A percentile compares a stretch with the other conserved stretches of the same genome.
phyloP scores from a whole-genome alignment of 78 protist species.

The Polysphondylium violaceum region DNA sequence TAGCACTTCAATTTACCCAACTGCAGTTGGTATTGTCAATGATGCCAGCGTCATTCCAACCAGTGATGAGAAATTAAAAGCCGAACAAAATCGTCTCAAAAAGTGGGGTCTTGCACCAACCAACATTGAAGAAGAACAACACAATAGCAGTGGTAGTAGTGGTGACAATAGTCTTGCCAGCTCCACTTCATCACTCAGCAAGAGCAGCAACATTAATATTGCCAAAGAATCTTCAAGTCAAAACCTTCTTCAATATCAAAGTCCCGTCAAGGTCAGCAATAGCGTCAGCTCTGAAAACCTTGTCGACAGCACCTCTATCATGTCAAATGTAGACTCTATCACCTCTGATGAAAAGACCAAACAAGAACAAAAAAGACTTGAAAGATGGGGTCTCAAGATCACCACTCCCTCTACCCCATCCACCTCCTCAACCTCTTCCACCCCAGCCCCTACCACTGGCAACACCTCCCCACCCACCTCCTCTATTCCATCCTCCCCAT shows the following conservation, averaged over 20 bases:
- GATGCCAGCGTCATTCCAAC: background rate
- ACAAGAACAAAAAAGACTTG: constrained; percentile 50
- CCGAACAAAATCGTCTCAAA: constrained; percentile 50
- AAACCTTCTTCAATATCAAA: background rate
- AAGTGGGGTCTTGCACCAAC: constrained; percentile 51
- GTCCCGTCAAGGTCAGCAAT: background rate
- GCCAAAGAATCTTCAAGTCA: constrained; percentile 1
- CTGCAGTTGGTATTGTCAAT: background rate
- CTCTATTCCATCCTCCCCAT: constrained; percentile 20
- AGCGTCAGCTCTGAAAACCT: background rate
- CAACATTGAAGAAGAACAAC: background rate
- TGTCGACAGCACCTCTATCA: constrained; percentile 38
- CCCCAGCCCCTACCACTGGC: background rate
- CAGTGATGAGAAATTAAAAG: constrained; percentile 44
- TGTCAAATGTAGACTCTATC: constrained; percentile 24
- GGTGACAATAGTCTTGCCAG: background rate
- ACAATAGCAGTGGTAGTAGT: background rate
- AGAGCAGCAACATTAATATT: background rate
- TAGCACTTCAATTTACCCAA: constrained; percentile 22
- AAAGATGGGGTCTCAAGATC: constrained; percentile 67
- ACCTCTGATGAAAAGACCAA: constrained; percentile 44
- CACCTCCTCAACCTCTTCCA: background rate
- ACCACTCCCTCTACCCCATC: background rate
- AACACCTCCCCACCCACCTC: background rate
- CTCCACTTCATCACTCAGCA: background rate